Base-by-base conservation (phyloP, 148 eudicot species). In the Spergularia marina region DNA sequence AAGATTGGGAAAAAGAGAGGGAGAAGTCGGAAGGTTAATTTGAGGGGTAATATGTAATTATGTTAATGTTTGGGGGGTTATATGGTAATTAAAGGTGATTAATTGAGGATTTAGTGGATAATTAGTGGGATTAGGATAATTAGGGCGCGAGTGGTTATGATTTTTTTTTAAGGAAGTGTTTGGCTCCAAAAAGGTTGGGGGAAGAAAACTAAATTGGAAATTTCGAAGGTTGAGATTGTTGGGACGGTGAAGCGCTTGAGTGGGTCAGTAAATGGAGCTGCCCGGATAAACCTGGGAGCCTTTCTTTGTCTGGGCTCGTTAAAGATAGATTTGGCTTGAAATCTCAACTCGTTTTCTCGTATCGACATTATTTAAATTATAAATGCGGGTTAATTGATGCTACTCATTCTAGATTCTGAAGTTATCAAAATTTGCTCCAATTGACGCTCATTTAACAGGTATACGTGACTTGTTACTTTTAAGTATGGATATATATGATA, bases 131-230 rank as follows among this genome's bases (percentile, higher is more conserved):
- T 64, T 65, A 65, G 51, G 80, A 6, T 6, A 44, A 9, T 44
- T 44, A 44, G 75, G 73, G 82, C 81, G 82, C 71, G 82, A 55
- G 36, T 23, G 53, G 1, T 76, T 62, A 61, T 23, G 70, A 74
- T 39, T 57, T 39, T 44, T 5, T 5, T 44, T 44, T 44, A 44
- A 44, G 49, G 49, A 9, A 44, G 49, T 34, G 79, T 77, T 77
- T 77, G 80, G 80, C 79, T 77, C 79, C 79, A 77, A 70, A 70
- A 60, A 59, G 10, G 39, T 34, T 57, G 64, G 52, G 52, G 68
- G 65, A 56, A 59, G 74, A 60, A 76, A 76, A 41, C 2, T 30
- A 30, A 30, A 30, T 30, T 67, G 70, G 20, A 69, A 72, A 72
- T 44, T 78, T 78, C 72, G 76, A 78, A 77, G 23, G 18, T 57